A percentile compares a stretch with the other conserved stretches of the same genome.
phyloP scores from a whole-genome alignment of 169 alveolate genomes.

The Eimeria praecox region DNA sequence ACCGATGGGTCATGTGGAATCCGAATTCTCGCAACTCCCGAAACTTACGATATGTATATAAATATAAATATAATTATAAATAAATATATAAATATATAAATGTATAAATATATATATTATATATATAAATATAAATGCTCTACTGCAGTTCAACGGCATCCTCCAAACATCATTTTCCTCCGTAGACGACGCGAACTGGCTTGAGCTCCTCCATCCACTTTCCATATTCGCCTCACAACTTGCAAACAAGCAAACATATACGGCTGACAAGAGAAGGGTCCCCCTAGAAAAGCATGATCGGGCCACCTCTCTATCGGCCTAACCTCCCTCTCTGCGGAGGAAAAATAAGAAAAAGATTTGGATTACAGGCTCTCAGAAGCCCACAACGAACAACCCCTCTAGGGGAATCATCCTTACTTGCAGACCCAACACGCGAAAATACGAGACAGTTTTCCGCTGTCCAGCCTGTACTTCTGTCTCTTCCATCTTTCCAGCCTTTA shows the following conservation, averaged over 20 bases:
- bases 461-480: background rate
- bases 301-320: background rate
- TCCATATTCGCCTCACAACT: background rate
- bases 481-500: conserved; percentile 15
- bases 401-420: background rate
- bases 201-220: background rate
- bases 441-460: background rate
- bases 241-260: background rate
- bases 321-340: background rate
- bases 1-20: background rate
- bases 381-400: background rate
- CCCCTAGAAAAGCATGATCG: background rate
- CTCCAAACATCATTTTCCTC: background rate
- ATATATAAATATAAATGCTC: too few species aligned
- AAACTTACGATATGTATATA: too few species aligned
- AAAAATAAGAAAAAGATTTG: background rate
- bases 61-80: too few species aligned
- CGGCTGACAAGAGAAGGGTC: background rate
- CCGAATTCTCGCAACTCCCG: too few species aligned
- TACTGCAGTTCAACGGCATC: too few species aligned
- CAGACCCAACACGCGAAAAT: background rate
- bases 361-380: background rate
- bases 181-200: background rate
- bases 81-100: too few species aligned
- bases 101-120: too few species aligned